Evolutionary conservation across 140 eudicot species (phyloP).

Genomic region (Cichorium intybus): DNA sequence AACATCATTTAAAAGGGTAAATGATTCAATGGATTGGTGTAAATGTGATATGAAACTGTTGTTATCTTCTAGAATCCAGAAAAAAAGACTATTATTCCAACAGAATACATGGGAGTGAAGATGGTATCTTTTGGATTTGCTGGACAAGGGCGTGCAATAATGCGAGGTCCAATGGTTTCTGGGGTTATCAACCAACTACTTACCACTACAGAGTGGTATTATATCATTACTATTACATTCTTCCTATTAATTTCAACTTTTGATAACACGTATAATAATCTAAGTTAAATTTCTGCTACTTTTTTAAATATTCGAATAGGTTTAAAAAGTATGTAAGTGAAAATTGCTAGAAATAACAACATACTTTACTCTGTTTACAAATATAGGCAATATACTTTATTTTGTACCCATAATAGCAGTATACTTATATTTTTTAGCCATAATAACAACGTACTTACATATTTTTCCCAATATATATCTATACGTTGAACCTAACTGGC

Average conservation of each 20-base stretch:
- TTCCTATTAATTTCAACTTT: slow-evolving; percentile 7
- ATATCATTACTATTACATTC: slow-evolving; percentile 22
- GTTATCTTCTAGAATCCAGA: slow-evolving; percentile 66
- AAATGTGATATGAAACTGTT: background rate
- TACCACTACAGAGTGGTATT: slow-evolving; percentile 96
- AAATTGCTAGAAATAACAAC: no score
- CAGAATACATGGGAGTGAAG: slow-evolving; percentile 94
- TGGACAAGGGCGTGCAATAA: slow-evolving; percentile 99
- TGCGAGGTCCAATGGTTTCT: slow-evolving; percentile 99
- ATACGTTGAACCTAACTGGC: background rate
- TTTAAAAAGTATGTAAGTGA: no score
- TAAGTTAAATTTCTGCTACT: background rate
- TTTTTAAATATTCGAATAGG: background rate
- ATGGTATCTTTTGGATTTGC: slow-evolving; percentile 98
- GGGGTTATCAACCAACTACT: slow-evolving; percentile 94
- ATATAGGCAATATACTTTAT: no score
- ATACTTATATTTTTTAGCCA: no score
- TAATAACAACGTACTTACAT: no score
- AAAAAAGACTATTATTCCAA: slow-evolving; percentile 90
- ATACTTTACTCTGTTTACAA: no score
- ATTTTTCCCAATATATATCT: no score
- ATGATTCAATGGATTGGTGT: no score
- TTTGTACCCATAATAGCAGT: no score
- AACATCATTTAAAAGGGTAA: no score
- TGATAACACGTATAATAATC: background rate